phyloP scores from a whole-genome alignment of 306 rosid species.

The Herpetospermum pedunculosum region DNA sequence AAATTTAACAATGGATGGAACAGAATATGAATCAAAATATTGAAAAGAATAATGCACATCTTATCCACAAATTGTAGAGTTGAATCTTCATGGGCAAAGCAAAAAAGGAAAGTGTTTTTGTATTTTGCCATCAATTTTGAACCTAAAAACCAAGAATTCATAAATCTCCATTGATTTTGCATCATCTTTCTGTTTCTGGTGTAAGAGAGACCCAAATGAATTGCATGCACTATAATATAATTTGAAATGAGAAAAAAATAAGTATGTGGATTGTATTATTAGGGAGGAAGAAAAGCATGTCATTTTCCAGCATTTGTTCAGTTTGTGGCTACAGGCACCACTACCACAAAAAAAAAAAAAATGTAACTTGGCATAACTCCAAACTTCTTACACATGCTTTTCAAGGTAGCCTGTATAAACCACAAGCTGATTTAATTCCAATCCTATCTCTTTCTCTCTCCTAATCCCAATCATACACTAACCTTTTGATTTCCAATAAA shows the following conservation, averaged over 20 bases:
- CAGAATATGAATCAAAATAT: neutral
- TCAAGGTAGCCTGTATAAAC: neutral
- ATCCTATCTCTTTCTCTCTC: conserved; percentile 7
- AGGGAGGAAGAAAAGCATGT: neutral
- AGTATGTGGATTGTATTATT: neutral
- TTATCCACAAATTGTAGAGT: neutral
- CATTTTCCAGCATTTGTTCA: neutral
- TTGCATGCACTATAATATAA: neutral
- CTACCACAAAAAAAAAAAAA: conserved; percentile 9
- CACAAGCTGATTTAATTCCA: neutral
- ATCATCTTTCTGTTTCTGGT: neutral
- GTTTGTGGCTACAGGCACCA: conserved; percentile 3
- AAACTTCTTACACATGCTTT: neutral
- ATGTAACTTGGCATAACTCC: neutral
- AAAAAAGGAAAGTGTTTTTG: neutral
- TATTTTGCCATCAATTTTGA: neutral
- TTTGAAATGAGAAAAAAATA: neutral
- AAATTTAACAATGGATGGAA: neutral
- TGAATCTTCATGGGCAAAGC: neutral
- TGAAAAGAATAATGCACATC: neutral
- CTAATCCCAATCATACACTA: conserved; percentile 9
- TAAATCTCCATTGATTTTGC: neutral
- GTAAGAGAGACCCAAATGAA: neutral
- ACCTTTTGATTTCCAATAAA: neutral
- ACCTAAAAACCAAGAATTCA: neutral